phyloP scores from a whole-genome alignment of 768 basidiomycete genomes.

The Dentipellis sp. region DNA sequence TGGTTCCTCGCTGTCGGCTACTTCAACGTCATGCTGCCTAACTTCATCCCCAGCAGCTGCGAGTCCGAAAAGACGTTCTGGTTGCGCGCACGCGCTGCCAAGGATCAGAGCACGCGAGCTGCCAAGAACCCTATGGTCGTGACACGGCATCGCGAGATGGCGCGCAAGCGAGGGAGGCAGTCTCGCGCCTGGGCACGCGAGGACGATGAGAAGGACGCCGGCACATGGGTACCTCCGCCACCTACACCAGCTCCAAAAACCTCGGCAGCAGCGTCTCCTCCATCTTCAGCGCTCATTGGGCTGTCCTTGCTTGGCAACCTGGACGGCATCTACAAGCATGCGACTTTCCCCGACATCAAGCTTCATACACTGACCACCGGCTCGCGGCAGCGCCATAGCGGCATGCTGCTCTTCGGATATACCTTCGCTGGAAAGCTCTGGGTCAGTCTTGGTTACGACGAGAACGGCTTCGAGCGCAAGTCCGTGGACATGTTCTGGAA shows the following conservation, averaged over 20 bases:
- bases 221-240: slow-evolving; percentile 27
- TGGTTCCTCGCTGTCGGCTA: slow-evolving; percentile 79
- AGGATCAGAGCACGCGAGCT: slow-evolving; percentile 55
- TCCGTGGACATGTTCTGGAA: slow-evolving; percentile 61
- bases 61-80: slow-evolving; percentile 44
- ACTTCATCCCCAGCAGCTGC: slow-evolving; percentile 46
- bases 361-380: slow-evolving; percentile 76
- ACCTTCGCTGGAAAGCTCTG: slow-evolving; percentile 68
- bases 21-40: slow-evolving; percentile 74
- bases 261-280: slow-evolving; percentile 19
- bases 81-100: slow-evolving; percentile 63
- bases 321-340: slow-evolving; percentile 73
- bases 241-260: slow-evolving; percentile 10
- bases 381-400: slow-evolving; percentile 69
- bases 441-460: slow-evolving; percentile 75
- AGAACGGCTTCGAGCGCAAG: slow-evolving; percentile 60
- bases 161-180: slow-evolving; percentile 47
- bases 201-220: slow-evolving; percentile 55
- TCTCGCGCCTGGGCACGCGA: slow-evolving; percentile 64
- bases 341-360: slow-evolving; percentile 40
- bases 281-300: slow-evolving; percentile 61
- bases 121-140: slow-evolving; percentile 56
- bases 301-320: slow-evolving; percentile 80
- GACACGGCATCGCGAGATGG: slow-evolving; percentile 57
- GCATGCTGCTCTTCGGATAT: slow-evolving; percentile 77